Evolutionary conservation across 2,329 filamentous ascomycete species (phyloP), one percentile per base, ranked within the genome.

Genomic region (Botrytis byssoidea): DNA sequence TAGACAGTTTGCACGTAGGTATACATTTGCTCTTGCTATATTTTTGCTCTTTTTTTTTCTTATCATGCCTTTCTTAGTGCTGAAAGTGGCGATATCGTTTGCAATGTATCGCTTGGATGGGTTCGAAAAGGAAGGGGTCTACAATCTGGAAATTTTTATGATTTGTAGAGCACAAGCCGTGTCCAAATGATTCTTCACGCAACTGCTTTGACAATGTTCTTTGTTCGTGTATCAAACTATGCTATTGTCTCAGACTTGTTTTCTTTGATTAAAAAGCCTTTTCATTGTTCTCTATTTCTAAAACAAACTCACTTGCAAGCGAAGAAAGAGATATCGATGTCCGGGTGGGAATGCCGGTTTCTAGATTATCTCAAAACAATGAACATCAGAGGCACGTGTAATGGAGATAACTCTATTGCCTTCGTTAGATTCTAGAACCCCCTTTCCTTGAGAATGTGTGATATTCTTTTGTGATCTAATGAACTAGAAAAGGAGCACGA

Each of bases 1-100:
- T 59, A 71, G 32, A 64, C 42, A 25, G 55, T 71, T 64, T 65
- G 42, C 25, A 71, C 44, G 59, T 71, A 71, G 57, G 42, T 48
- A 71, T 44, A 65, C 59, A 71, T 42, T 55, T 40, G 5, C 22
- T 44, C 25, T 14, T 48, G 25, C n/a, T 71, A 1, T 51, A 16
- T 12, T 48, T 32, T 70, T 42, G 32, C 35, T 37, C 6, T 32
- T 63, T 61, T 46, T 61, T 22, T n/a, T 48, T 14, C 37, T 40
- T 40, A 7, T 35, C 37, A 37, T 14, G 18, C 29, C 22, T 42
- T 48, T 51, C 4, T 60, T 35, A 12, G 16, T 40, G 51, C 46
- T 35, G 29, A 37, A 29, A 71, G 9, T 46, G 22, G 46, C 40
- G n/a, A 6, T 25, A 14, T 29, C 2, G 40, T 44, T 44, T 7